Evolutionary conservation across 1,284 basidiomycete species (phyloP).

Genomic region (Termitomyces sp.): DNA sequence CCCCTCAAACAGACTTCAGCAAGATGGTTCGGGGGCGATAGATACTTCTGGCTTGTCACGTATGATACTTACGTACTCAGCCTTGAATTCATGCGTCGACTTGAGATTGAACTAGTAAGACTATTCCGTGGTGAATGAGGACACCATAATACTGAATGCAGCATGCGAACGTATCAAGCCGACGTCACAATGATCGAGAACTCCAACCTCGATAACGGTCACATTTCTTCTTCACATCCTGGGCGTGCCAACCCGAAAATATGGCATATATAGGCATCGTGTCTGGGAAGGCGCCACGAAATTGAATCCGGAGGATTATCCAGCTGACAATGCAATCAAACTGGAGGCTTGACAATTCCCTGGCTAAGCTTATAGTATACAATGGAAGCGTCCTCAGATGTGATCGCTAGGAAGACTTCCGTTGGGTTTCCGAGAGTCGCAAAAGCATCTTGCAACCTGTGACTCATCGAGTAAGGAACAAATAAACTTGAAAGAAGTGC

Average conservation of each 20-base stretch:
- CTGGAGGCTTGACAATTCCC: slow-evolving; percentile 69
- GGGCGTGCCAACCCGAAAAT: too few species aligned
- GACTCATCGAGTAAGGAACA: not conserved
- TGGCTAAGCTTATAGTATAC: slow-evolving; percentile 77
- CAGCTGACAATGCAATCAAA: slow-evolving; percentile 31
- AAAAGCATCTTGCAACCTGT: slow-evolving; percentile 58
- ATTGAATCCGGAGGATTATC: not conserved
- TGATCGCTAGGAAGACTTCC: slow-evolving; percentile 67
- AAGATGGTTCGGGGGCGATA: too few species aligned
- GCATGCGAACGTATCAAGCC: not conserved
- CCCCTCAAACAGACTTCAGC: too few species aligned
- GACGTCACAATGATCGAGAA: not conserved
- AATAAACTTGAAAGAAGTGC: not conserved
- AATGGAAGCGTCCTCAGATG: slow-evolving; percentile 70
- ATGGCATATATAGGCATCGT: too few species aligned
- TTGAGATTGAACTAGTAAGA: too few species aligned
- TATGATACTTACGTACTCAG: too few species aligned
- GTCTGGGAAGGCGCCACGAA: too few species aligned
- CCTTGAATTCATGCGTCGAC: too few species aligned
- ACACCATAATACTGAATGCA: not conserved
- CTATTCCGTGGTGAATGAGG: too few species aligned
- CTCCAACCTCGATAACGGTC: too few species aligned
- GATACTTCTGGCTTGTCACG: too few species aligned
- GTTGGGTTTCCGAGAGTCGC: slow-evolving; percentile 39
- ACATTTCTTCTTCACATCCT: not conserved